These are phyloP conservation scores for Aspergillus quadrilineatus DNA, from an alignment of 2,329 filamentous ascomycete genomes.

Conservation along the genomic window DNA sequence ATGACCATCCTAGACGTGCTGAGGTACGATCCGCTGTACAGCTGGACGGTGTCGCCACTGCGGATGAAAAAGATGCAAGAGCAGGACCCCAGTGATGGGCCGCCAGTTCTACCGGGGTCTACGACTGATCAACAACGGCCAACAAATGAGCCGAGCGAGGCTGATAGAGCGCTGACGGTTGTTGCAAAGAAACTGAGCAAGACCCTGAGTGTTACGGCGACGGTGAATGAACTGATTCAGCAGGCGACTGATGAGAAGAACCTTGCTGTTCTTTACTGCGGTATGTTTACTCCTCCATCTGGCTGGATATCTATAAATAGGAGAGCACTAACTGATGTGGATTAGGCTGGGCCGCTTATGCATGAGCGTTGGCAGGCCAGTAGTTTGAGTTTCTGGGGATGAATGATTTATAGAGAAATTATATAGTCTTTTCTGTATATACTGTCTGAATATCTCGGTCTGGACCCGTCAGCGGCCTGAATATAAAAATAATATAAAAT, in stretches of 20 bases:
- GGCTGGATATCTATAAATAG: neutral
- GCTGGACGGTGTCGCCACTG: slow-evolving; percentile 80
- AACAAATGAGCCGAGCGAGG: slow-evolving; percentile 68
- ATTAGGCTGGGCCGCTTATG: slow-evolving; percentile 55
- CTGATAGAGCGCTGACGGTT: slow-evolving; percentile 84
- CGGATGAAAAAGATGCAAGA: slow-evolving; percentile 67
- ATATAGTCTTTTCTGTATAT: neutral
- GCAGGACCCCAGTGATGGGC: slow-evolving; percentile 44
- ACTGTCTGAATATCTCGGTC: neutral
- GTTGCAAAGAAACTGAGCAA: slow-evolving; percentile 96
- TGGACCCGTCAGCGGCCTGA: neutral
- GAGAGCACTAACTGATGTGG: neutral
- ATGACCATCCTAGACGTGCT: slow-evolving; percentile 98
- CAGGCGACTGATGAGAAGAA: slow-evolving; percentile 92
- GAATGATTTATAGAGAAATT: neutral
- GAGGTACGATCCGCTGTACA: slow-evolving; percentile 96
- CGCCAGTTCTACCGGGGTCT: slow-evolving; percentile 31
- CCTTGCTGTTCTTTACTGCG: slow-evolving; percentile 83
- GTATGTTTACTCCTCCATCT: slow-evolving; percentile 45
- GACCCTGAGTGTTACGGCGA: slow-evolving; percentile 88
- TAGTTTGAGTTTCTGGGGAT: neutral
- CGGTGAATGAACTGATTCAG: slow-evolving; percentile 95
- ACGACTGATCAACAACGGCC: slow-evolving; percentile 37
- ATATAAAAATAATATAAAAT: neutral
- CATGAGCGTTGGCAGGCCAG: slow-evolving; percentile 20